Evolutionary conservation across 2,329 filamentous ascomycete species (phyloP), one percentile per base, ranked within the genome.

Genomic region (Fusarium incarnatum): DNA sequence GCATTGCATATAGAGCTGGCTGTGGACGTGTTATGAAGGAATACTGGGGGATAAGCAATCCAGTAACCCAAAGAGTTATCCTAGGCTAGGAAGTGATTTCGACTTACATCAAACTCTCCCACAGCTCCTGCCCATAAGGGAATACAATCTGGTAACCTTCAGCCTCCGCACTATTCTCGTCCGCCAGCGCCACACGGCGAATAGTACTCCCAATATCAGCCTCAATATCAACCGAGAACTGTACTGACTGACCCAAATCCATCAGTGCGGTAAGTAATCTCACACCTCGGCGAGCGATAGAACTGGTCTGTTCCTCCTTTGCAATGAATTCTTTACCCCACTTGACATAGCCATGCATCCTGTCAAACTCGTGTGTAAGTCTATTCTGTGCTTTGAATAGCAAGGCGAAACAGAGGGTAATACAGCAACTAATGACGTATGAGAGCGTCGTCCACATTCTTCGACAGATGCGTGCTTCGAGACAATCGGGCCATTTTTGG

Each of bases 371-470:
- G 22, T 47, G 32, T 2, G 32, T 60, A 3, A 60, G 57, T 1
- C 23, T 5, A 16, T 60, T 60, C 11, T 41, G 52, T 2, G 18
- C 4, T 15, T 34, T 27, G 15, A 60, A 58, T 3, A 60, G 41
- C 2, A 58, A 15, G 20, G 57, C 32, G 8, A 60, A 47, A 0
- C 56, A 20, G 2, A 60, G 25, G 2, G 32, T 60, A 2, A 60
- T 60, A 9, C 41, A 57, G 11, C 52, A 60, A 22, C 57, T 60
- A 10, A 60, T 47, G 13, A 60, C 30, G 20, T 60, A 58, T 1
- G 57, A 47, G 2, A 60, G 20, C 3, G 57, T 60, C 1, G 57
- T 60, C 57, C 57, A 60, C 57, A 57, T 57, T 18, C 57, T 12
- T 15, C 52, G 42, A 0, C 57, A 60, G 2, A 60, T 34, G 4